phyloP scores from a whole-genome alignment of 306 rosid species.

The Quercus alba region DNA sequence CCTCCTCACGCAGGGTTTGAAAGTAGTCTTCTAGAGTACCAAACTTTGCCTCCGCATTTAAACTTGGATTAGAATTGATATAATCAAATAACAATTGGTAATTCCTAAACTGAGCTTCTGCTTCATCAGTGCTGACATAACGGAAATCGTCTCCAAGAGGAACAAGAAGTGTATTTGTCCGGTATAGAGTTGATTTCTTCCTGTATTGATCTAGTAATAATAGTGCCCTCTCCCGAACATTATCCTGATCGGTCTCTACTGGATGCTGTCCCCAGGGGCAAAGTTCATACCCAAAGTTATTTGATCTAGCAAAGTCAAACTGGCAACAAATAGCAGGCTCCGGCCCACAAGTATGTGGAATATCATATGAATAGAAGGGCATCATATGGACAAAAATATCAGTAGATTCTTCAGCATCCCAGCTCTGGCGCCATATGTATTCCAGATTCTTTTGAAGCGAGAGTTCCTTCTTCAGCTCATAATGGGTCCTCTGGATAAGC shows the following conservation, averaged over 20 bases:
- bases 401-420: constrained; percentile 91
- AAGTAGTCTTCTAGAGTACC: constrained; percentile 98
- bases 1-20: constrained; percentile 69
- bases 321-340: constrained; percentile 98
- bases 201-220: constrained; percentile 83
- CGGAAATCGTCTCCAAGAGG: constrained; percentile 99
- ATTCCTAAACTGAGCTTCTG: constrained; percentile 91
- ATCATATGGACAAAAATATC: constrained; percentile 99
- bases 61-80: constrained; percentile 79
- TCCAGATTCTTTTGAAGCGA: constrained; percentile 84
- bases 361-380: constrained; percentile 98
- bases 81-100: constrained; percentile 83
- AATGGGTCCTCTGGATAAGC: constrained; percentile 99
- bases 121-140: constrained; percentile 71
- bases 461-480: constrained; percentile 97
- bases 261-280: constrained; percentile 92
- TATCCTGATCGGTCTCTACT: constrained; percentile 63
- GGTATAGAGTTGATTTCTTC: constrained; percentile 86
- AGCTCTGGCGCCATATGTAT: constrained; percentile 94
- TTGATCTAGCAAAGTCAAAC: constrained; percentile 91
- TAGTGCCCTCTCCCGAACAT: constrained; percentile 81
- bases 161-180: constrained; percentile 91
- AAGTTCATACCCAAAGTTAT: constrained; percentile 59
- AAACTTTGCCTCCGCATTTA: constrained; percentile 77
- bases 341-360: constrained; percentile 99